Evolutionary conservation across 768 basidiomycete genomes (phyloP).

Genomic region (Cubamyces lactineus): DNA sequence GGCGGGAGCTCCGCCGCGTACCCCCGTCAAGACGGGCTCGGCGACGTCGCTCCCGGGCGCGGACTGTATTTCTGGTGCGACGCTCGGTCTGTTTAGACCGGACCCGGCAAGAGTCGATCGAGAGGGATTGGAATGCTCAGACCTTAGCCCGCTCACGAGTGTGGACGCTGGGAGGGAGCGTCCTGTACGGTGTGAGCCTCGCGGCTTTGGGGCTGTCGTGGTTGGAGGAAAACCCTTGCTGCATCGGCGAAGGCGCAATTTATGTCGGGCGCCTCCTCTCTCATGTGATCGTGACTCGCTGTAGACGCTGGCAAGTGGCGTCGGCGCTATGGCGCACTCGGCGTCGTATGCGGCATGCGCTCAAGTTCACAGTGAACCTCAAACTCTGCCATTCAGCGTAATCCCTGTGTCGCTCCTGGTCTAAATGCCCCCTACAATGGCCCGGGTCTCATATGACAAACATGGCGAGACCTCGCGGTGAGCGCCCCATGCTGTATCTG

Average conservation of each 20-base stretch:
- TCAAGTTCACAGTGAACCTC: too few species aligned
- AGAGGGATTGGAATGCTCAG: constrained; percentile 72
- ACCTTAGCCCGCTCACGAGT: constrained; percentile 81
- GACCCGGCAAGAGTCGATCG: constrained; percentile 65
- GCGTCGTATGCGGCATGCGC: too few species aligned
- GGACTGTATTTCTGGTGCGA: constrained; percentile 65
- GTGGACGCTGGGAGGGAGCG: constrained; percentile 28
- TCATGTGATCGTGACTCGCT: constrained; percentile 10
- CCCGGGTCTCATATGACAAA: too few species aligned
- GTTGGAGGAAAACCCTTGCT: constrained; percentile 10
- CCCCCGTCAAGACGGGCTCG: too few species aligned
- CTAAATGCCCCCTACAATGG: neutral
- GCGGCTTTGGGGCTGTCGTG: constrained; percentile 61
- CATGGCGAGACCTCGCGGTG: too few species aligned
- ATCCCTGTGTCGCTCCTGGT: too few species aligned
- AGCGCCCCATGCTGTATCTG: too few species aligned
- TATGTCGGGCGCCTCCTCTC: neutral
- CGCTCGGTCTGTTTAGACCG: constrained; percentile 58
- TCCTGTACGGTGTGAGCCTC: constrained; percentile 66
- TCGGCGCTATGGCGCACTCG: neutral
- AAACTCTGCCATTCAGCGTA: too few species aligned
- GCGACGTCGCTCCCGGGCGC: constrained; percentile 30
- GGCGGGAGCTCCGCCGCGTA: constrained; percentile 15
- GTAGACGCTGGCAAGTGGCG: neutral
- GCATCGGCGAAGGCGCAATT: constrained; percentile 11